Conservation (phyloP, 2,329 filamentous ascomycete genomes). For the Talaromyces amestolkiae region DNA sequence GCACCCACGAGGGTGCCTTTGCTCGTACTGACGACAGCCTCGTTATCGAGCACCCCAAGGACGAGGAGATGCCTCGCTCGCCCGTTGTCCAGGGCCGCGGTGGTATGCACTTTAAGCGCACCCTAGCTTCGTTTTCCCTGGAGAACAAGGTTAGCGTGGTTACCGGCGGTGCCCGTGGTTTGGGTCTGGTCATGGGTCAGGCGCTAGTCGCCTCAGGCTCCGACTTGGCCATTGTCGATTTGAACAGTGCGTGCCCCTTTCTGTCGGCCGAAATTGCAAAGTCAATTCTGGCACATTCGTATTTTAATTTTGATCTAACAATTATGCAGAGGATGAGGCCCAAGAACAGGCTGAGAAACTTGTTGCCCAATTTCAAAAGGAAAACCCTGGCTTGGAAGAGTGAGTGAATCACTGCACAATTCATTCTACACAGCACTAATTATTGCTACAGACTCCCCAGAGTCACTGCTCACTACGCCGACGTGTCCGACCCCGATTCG, state of each 20-base stretch:
- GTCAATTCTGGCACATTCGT: not conserved
- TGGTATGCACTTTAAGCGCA: slow-evolving; percentile 79
- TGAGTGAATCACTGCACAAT: slow-evolving; percentile 37
- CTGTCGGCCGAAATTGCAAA: slow-evolving; percentile 5
- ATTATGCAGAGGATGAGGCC: slow-evolving; percentile 72
- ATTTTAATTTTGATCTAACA: not conserved
- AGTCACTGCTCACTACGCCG: slow-evolving; percentile 85
- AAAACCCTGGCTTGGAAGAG: slow-evolving; percentile 73
- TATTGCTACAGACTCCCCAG: slow-evolving; percentile 61
- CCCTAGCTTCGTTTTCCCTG: slow-evolving; percentile 80
- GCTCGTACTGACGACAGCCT: slow-evolving; percentile 79
- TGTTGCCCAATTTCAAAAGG: slow-evolving; percentile 70
- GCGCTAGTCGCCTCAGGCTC: slow-evolving; percentile 84
- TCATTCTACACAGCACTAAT: slow-evolving; percentile 1
- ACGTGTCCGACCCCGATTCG: slow-evolving; percentile 77
- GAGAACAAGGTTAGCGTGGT: slow-evolving; percentile 80
- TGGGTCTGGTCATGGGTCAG: slow-evolving; percentile 91
- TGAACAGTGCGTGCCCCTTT: slow-evolving; percentile 67
- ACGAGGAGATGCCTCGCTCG: slow-evolving; percentile 68
- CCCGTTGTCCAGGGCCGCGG: slow-evolving; percentile 71
- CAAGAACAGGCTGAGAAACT: slow-evolving; percentile 71
- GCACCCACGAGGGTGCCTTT: slow-evolving; percentile 62
- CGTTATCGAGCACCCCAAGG: slow-evolving; percentile 73
- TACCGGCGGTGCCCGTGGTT: slow-evolving; percentile 83
- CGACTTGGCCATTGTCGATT: slow-evolving; percentile 85